Evolutionary conservation across 2,329 filamentous ascomycete genomes (phyloP).

Genomic region (Pseudocercospora cruenta): DNA sequence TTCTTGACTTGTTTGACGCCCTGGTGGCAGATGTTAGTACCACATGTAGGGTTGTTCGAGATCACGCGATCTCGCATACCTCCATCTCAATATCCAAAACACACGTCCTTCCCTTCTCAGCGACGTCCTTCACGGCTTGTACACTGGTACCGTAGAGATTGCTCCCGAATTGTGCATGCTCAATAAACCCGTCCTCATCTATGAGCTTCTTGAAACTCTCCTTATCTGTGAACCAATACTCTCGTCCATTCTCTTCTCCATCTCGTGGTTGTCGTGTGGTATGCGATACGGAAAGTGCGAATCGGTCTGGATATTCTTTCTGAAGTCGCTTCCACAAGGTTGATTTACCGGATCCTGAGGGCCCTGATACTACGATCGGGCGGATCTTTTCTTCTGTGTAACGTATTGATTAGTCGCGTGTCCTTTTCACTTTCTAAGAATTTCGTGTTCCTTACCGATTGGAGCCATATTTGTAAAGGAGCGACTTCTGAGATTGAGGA

Average conservation of each 20-base stretch:
- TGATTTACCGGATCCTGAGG: constrained; percentile 79
- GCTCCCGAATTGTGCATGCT: constrained; percentile 81
- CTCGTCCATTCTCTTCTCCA: constrained; percentile 73
- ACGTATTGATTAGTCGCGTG: constrained; percentile 12
- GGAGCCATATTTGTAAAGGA: constrained; percentile 6
- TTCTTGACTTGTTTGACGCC: constrained; percentile 92
- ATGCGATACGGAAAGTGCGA: constrained; percentile 65
- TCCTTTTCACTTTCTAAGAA: neutral
- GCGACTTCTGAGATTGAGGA: neutral
- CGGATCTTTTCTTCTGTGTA: constrained; percentile 41
- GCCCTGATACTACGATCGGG: constrained; percentile 78
- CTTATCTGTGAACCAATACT: constrained; percentile 78
- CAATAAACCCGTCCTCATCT: constrained; percentile 74
- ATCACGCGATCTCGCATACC: constrained; percentile 50
- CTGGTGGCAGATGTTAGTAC: constrained; percentile 38
- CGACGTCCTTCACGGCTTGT: constrained; percentile 75
- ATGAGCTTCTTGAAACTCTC: constrained; percentile 71
- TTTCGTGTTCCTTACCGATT: neutral
- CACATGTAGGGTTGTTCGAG: neutral
- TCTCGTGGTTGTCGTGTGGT: constrained; percentile 78
- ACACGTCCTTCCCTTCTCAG: constrained; percentile 70
- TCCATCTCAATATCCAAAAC: constrained; percentile 98
- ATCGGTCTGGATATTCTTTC: constrained; percentile 65
- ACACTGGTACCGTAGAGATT: constrained; percentile 88
- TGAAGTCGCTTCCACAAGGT: constrained; percentile 77